phyloP scores from a whole-genome alignment of 805 yeast genomes.

The Yamadazyma akitaensis region DNA sequence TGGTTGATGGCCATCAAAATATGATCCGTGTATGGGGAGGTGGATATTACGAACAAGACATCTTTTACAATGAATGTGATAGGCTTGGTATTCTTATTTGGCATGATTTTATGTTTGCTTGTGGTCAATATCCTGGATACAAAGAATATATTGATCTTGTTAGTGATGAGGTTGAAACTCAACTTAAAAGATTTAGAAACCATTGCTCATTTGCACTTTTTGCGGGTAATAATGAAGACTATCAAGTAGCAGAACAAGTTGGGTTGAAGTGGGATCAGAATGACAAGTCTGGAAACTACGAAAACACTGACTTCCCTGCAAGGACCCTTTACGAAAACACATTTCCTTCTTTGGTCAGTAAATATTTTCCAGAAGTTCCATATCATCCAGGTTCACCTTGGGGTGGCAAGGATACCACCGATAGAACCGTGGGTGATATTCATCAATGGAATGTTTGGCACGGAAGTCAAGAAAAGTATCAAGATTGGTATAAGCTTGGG shows the following conservation, averaged over 20 bases:
- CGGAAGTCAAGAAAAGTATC: conserved; percentile 44
- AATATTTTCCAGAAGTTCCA: conserved; percentile 22
- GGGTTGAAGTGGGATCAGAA: conserved; percentile 26
- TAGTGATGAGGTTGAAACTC: conserved; percentile 33
- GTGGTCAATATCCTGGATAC: conserved; percentile 52
- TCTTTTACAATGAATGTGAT: conserved; percentile 44
- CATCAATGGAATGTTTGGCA: conserved; percentile 62
- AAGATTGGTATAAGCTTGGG: conserved; percentile 43
- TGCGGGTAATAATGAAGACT: conserved; percentile 49
- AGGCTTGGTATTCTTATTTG: conserved; percentile 44
- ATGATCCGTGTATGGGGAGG: conserved; percentile 53
- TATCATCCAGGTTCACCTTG: conserved; percentile 52
- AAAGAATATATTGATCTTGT: conserved; percentile 33
- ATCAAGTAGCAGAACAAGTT: conserved; percentile 40
- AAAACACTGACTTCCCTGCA: conserved; percentile 42
- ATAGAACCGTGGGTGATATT: conserved; percentile 41
- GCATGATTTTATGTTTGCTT: conserved; percentile 59
- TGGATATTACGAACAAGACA: conserved; percentile 42
- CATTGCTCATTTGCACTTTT: conserved; percentile 37
- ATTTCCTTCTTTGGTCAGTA: conserved; percentile 32
- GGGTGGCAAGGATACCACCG: conserved; percentile 33
- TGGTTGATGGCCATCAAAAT: conserved; percentile 39
- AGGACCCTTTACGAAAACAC: conserved; percentile 38
- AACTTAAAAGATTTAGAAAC: conserved; percentile 40
- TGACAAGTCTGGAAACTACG: conserved; percentile 24